phyloP scores from a whole-genome alignment of 2,329 filamentous ascomycete genomes.

The Paecilomyces niveus region DNA sequence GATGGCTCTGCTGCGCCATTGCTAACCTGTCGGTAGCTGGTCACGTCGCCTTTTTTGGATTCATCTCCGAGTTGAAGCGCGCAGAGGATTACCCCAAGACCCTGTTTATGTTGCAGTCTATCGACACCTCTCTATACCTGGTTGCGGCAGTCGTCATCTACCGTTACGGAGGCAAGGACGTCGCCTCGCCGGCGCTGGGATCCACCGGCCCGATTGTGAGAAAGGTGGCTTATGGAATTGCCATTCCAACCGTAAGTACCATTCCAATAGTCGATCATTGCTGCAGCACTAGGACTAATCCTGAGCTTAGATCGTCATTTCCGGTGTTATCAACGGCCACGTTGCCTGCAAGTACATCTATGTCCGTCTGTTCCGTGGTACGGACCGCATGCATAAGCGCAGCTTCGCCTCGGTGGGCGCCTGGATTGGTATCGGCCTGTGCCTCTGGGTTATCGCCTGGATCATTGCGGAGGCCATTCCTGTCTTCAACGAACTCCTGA shows the following conservation, averaged over 20 bases:
- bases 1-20: not conserved
- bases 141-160: slow-evolving; percentile 63
- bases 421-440: slow-evolving; percentile 57
- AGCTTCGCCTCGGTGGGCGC: slow-evolving; percentile 45
- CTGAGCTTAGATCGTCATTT: slow-evolving; percentile 64
- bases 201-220: slow-evolving; percentile 51
- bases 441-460: slow-evolving; percentile 58
- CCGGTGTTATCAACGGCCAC: slow-evolving; percentile 63
- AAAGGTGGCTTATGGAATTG: slow-evolving; percentile 62
- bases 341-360: slow-evolving; percentile 62
- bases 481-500: slow-evolving; percentile 61
- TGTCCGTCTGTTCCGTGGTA: slow-evolving; percentile 54
- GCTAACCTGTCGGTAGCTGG: slow-evolving; percentile 33
- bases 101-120: slow-evolving; percentile 53
- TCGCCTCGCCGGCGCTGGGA: slow-evolving; percentile 60
- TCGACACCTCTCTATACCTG: slow-evolving; percentile 57
- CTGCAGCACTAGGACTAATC: too few species aligned
- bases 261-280: too few species aligned
- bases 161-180: slow-evolving; percentile 54
- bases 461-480: slow-evolving; percentile 64
- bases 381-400: slow-evolving; percentile 47
- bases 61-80: slow-evolving; percentile 58
- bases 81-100: slow-evolving; percentile 57
- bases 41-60: slow-evolving; percentile 62
- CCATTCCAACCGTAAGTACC: slow-evolving; percentile 54